A percentile compares a stretch with the other conserved stretches of the same genome.
Evolutionary conservation across 495 filamentous ascomycete genomes (phyloP).

Genomic region (Neurospora hispaniola): DNA sequence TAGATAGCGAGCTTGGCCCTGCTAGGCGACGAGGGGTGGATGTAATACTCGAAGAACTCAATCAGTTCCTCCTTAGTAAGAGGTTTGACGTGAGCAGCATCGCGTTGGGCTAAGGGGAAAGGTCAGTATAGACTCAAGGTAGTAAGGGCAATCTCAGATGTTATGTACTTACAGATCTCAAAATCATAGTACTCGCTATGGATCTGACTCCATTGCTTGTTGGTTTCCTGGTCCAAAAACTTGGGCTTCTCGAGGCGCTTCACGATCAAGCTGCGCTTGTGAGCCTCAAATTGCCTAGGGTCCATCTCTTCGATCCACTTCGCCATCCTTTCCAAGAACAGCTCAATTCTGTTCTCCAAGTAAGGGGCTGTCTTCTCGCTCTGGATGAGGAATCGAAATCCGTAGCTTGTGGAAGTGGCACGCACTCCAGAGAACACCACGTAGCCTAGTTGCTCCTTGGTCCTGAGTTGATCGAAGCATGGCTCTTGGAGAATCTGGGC

Average conservation of each 20-base stretch:
- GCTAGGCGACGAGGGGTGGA: slow-evolving; percentile 58
- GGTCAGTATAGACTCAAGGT: slow-evolving; percentile 3
- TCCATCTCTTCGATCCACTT: slow-evolving; percentile 62
- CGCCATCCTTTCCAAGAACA: slow-evolving; percentile 60
- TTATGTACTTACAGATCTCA: slow-evolving; percentile 51
- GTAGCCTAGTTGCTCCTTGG: slow-evolving; percentile 96
- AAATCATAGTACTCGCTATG: slow-evolving; percentile 85
- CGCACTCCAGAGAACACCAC: slow-evolving; percentile 79
- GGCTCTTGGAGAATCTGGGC: slow-evolving; percentile 92
- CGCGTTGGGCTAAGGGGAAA: slow-evolving; percentile 48
- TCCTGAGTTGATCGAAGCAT: slow-evolving; percentile 84
- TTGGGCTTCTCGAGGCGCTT: slow-evolving; percentile 87
- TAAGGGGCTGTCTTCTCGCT: slow-evolving; percentile 78
- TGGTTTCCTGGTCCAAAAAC: slow-evolving; percentile 77
- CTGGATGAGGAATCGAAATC: slow-evolving; percentile 87
- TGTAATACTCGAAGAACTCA: slow-evolving; percentile 67
- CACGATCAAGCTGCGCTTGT: slow-evolving; percentile 83
- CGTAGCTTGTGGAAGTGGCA: slow-evolving; percentile 59
- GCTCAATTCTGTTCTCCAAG: slow-evolving; percentile 77
- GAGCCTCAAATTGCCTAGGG: slow-evolving; percentile 75
- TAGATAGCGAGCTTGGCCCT: slow-evolving; percentile 79
- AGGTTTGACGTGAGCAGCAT: slow-evolving; percentile 61
- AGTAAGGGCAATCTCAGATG: slow-evolving; percentile 2
- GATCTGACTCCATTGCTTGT: slow-evolving; percentile 75
- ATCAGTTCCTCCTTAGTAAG: slow-evolving; percentile 71